Base-by-base conservation (phyloP, 176 grass and related monocot genomes). In the Alloteropsis semialata region DNA sequence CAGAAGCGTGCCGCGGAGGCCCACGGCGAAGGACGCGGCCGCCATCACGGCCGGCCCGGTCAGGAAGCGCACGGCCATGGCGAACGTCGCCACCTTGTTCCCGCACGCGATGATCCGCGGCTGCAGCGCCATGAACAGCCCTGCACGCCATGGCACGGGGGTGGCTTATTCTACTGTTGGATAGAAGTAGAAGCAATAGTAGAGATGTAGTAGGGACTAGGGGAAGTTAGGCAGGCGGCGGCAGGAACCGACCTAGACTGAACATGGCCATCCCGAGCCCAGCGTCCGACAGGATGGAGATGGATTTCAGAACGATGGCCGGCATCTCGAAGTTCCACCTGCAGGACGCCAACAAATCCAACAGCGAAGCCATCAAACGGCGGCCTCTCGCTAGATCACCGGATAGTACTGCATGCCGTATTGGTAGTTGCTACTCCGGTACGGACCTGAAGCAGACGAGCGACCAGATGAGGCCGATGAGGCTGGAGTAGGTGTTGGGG, bases 201-300 rank as follows among this genome's bases (percentile, higher is more conserved):
- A 17, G 33, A 37, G 43, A 14, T 22, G 59, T 13, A 27, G 51
- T 59, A 8, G 67, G 37, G 17, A 15, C 16, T 24, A 42, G 14
- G 21, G 46, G 13, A 57, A 82, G 39, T 6, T 15, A 60, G 5
- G 32, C 70, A n/a, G 18, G 58, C 44, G 14, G 25, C 70, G 18
- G 32, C 70, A 17, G 56, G 51, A 22, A 87, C 96, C 82, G 69
- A 96, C 93, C 96, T 32, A 99, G 96, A 39, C 96, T 99, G 93
- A 99, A 96, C 96, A 99, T 99, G 51, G 96, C 96, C 93, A 99
- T 99, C 19, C 96, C 96, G 30, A 99, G 93, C 80, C 96, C 96
- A 3, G 96, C 96, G 76, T 99, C 93, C 77, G 96, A 99, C 85
- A 99, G 80, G 86, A 99, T 99, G 61, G 96, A 96, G 87, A 99